A percentile compares a stretch with the other conserved stretches of the same genome.
Evolutionary conservation across 192 early-diverging fungal species (phyloP).

Genomic region (Phlyctochytrium planicorne): DNA sequence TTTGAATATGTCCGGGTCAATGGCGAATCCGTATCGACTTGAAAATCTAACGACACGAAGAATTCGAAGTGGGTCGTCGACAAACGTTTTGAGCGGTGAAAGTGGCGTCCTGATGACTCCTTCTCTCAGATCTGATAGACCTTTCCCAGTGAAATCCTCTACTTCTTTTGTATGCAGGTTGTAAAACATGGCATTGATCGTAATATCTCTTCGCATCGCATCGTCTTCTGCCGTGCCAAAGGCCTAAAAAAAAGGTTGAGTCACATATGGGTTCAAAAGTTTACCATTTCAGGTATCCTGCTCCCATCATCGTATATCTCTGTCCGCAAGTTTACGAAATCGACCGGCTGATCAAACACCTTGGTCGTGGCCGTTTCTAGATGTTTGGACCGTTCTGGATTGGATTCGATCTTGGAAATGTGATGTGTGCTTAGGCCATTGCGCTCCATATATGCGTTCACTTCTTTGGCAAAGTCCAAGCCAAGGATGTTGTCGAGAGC

Average conservation of each 20-base stretch:
- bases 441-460: constrained; percentile 61
- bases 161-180: constrained; percentile 82
- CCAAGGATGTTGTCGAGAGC: constrained; percentile 94
- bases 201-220: constrained; percentile 91
- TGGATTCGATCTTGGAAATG: constrained; percentile 84
- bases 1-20: constrained; percentile 65
- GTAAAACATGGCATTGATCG: constrained; percentile 97
- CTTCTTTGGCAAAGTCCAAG: constrained; percentile 77
- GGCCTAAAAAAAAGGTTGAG: constrained; percentile 21
- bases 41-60: constrained; percentile 94
- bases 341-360: constrained; percentile 74
- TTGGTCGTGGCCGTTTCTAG: constrained; percentile 93
- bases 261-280: background rate
- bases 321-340: constrained; percentile 95
- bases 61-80: constrained; percentile 93
- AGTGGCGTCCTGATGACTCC: constrained; percentile 90
- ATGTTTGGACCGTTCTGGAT: constrained; percentile 96
- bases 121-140: constrained; percentile 68
- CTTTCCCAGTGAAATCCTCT: constrained; percentile 80
- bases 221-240: constrained; percentile 93
- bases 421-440: constrained; percentile 22
- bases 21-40: constrained; percentile 77
- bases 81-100: constrained; percentile 81
- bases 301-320: constrained; percentile 84
- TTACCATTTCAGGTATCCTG: constrained; percentile 69